Evolutionary conservation across 2,329 filamentous ascomycete genomes (phyloP).

Genomic region (Sporothrix variecibatus): DNA sequence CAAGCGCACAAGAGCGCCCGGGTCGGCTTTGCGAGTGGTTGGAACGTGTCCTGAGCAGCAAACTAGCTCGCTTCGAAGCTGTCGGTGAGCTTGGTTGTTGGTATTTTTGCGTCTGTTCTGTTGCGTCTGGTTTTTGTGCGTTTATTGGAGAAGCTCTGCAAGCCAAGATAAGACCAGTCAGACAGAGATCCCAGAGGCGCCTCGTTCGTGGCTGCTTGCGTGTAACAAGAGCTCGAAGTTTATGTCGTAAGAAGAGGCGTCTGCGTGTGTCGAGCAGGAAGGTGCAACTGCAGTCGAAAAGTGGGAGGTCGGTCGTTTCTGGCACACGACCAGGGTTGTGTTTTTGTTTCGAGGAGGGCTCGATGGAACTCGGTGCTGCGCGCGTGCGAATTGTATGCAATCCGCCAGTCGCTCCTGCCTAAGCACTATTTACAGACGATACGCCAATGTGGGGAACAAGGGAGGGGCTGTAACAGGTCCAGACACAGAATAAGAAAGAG

Average conservation of each 20-base stretch:
- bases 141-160: not conserved
- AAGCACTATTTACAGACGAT: conserved; percentile 13
- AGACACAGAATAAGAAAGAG: conserved; percentile 5
- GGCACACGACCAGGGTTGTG: conserved; percentile 20
- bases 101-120: not conserved
- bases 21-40: not conserved
- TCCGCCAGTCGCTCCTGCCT: conserved; percentile 7
- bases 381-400: conserved; percentile 15
- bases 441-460: conserved; percentile 9
- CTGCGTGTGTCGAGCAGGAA: not conserved
- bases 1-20: conserved; percentile 12
- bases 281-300: not conserved
- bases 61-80: conserved; percentile 7
- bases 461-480: conserved; percentile 19
- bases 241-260: not conserved
- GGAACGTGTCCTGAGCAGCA: not conserved
- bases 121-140: not conserved
- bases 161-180: conserved; percentile 16
- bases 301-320: conserved; percentile 2
- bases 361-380: conserved; percentile 2
- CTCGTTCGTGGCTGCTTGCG: not conserved
- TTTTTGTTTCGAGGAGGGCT: conserved; percentile 17
- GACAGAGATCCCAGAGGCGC: not conserved
- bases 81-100: not conserved
- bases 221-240: not conserved